phyloP scores from a whole-genome alignment of 306 rosid species.

The Amphicarpaea edgeworthii region DNA sequence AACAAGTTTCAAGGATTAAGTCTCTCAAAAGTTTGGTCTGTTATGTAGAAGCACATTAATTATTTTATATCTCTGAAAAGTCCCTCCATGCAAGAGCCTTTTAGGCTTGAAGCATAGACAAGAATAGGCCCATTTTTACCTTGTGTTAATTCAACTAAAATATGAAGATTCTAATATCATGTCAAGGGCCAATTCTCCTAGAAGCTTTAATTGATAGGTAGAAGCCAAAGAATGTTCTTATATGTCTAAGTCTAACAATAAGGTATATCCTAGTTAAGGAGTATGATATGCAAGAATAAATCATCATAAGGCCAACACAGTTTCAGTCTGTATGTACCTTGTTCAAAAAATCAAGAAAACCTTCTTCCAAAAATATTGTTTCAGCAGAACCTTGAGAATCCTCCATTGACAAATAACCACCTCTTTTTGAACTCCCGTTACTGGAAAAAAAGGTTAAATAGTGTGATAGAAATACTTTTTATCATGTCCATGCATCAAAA shows the following conservation, averaged over 20 bases:
- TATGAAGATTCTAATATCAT: conserved; percentile 2
- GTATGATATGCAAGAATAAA: conserved; percentile 31
- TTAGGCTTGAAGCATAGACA: not conserved
- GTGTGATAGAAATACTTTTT: conserved; percentile 25
- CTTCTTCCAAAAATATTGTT: conserved; percentile 70
- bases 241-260: conserved; percentile 39
- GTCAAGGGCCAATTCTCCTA: conserved; percentile 3
- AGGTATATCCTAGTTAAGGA: conserved; percentile 35
- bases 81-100: conserved; percentile 1
- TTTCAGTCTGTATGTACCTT: conserved; percentile 68
- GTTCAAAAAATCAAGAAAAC: conserved; percentile 83
- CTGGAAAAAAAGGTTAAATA: conserved; percentile 58
- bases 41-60: conserved; percentile 8
- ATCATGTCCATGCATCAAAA: conserved; percentile 22
- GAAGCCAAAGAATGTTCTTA: conserved; percentile 4
- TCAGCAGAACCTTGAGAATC: conserved; percentile 69
- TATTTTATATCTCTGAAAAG: conserved; percentile 1
- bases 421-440: conserved; percentile 58
- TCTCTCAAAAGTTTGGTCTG: conserved; percentile 6
- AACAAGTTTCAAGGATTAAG: not conserved
- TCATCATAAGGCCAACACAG: conserved; percentile 13
- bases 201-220: conserved; percentile 9
- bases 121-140: conserved; percentile 15
- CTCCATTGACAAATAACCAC: conserved; percentile 78
- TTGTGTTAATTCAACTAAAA: conserved; percentile 8